phyloP scores from a whole-genome alignment of 2,329 filamentous ascomycete species.

The Claviceps purpurea region DNA sequence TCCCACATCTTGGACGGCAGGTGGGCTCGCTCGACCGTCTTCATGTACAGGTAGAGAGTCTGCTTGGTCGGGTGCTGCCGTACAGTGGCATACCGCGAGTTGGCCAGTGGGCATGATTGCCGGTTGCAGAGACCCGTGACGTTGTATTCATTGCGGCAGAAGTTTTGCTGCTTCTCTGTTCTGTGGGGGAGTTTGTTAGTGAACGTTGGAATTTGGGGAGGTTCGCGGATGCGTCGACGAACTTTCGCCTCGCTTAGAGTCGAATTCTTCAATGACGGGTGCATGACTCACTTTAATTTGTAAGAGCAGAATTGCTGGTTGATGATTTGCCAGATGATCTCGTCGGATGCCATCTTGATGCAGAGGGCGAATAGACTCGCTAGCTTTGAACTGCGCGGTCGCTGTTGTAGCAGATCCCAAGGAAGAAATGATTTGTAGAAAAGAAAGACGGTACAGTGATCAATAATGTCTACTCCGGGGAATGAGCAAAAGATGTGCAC shows the following conservation, averaged over 20 bases:
- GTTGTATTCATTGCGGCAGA: constrained; percentile 93
- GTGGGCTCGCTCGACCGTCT: constrained; percentile 79
- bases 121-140: constrained; percentile 72
- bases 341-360: constrained; percentile 68
- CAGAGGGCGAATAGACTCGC: background rate
- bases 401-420: too few relatives aligned
- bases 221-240: too few relatives aligned
- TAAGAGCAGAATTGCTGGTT: constrained; percentile 92
- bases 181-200: constrained; percentile 32
- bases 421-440: too few relatives aligned
- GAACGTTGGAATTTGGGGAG: background rate
- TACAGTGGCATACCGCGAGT: constrained; percentile 85
- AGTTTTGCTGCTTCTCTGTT: constrained; percentile 76
- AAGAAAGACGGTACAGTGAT: too few relatives aligned
- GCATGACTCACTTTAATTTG: constrained; percentile 63
- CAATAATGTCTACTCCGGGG: too few relatives aligned
- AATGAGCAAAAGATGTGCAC: background rate
- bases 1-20: constrained; percentile 91
- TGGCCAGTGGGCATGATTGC: constrained; percentile 82
- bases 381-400: background rate
- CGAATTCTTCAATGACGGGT: too few relatives aligned
- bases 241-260: too few relatives aligned
- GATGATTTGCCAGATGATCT: constrained; percentile 95
- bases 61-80: constrained; percentile 70
- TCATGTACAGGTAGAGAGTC: constrained; percentile 90